These are phyloP conservation scores for Geranium brycei DNA, from an alignment of 345 rosid genomes.

Conservation along the genomic window DNA sequence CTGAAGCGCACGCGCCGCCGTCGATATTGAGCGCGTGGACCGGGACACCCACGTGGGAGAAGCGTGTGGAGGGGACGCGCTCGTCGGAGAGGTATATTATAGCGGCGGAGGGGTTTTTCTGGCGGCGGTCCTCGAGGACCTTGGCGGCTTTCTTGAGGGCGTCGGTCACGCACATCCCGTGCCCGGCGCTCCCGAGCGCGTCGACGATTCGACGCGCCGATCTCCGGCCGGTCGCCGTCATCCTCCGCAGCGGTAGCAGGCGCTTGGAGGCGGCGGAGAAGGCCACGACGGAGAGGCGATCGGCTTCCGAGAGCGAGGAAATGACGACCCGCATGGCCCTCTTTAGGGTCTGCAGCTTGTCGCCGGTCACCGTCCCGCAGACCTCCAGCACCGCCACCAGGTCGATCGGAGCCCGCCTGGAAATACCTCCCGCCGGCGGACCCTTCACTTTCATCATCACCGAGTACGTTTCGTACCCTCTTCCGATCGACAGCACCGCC, in stretches of 20 bases:
- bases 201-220: conserved; percentile 57
- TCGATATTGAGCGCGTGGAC: conserved; percentile 48
- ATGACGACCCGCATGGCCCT: conserved; percentile 50
- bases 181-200: conserved; percentile 38
- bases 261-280: conserved; percentile 64
- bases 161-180: conserved; percentile 50
- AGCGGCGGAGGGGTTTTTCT: conserved; percentile 48
- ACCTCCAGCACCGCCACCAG: conserved; percentile 58
- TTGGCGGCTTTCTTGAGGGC: conserved; percentile 80
- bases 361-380: conserved; percentile 34
- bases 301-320: conserved; percentile 41
- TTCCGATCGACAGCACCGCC: conserved; percentile 45
- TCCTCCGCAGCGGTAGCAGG: conserved; percentile 48
- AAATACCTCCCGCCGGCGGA: conserved; percentile 23
- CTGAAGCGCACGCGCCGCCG: conserved; percentile 15
- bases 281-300: conserved; percentile 72
- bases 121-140: conserved; percentile 76
- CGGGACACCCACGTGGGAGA: conserved; percentile 33
- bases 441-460: conserved; percentile 55
- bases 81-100: conserved; percentile 43
- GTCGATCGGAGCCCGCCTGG: conserved; percentile 51
- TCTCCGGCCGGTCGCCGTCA: conserved; percentile 61
- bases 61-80: conserved; percentile 46
- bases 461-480: conserved; percentile 42
- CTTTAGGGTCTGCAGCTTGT: conserved; percentile 42